Conservation (phyloP, 106 monocot genomes). For the Acorus gramineus region DNA sequence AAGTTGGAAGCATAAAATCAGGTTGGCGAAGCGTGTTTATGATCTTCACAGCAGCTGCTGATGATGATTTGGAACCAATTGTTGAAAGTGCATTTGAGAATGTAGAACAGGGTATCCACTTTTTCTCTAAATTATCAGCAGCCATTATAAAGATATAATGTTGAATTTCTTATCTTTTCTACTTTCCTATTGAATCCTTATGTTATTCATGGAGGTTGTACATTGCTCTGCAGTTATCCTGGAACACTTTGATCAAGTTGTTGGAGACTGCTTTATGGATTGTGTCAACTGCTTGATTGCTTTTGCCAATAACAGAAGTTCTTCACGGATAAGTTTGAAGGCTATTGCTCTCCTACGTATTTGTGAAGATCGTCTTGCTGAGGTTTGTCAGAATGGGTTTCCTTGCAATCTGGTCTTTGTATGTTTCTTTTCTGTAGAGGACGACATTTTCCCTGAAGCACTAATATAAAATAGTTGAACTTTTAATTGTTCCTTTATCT, state of each 20-base stretch:
- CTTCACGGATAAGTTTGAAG: conserved; percentile 83
- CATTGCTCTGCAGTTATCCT: conserved; percentile 70
- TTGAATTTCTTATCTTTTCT: too few species aligned
- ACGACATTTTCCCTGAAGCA: too few species aligned
- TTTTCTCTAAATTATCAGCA: neutral
- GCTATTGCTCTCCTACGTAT: conserved; percentile 96
- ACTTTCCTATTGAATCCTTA: too few species aligned
- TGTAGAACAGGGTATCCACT: conserved; percentile 76
- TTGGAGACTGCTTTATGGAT: conserved; percentile 99
- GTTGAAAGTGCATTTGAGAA: conserved; percentile 98
- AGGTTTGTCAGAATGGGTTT: conserved; percentile 32
- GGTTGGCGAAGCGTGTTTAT: conserved; percentile 99
- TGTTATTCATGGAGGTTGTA: conserved; percentile 2
- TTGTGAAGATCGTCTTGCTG: conserved; percentile 98
- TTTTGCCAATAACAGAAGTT: conserved; percentile 91
- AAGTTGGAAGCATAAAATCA: conserved; percentile 94
- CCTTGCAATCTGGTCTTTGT: neutral
- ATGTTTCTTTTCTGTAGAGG: neutral
- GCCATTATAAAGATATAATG: too few species aligned
- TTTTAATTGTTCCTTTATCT: too few species aligned
- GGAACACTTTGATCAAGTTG: conserved; percentile 98
- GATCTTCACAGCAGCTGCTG: conserved; percentile 95
- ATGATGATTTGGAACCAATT: conserved; percentile 77
- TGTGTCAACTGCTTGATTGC: conserved; percentile 97
- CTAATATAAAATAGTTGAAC: too few species aligned